Evolutionary conservation across 1,284 basidiomycete genomes (phyloP).

Genomic region (Sporisorium graminicola): DNA sequence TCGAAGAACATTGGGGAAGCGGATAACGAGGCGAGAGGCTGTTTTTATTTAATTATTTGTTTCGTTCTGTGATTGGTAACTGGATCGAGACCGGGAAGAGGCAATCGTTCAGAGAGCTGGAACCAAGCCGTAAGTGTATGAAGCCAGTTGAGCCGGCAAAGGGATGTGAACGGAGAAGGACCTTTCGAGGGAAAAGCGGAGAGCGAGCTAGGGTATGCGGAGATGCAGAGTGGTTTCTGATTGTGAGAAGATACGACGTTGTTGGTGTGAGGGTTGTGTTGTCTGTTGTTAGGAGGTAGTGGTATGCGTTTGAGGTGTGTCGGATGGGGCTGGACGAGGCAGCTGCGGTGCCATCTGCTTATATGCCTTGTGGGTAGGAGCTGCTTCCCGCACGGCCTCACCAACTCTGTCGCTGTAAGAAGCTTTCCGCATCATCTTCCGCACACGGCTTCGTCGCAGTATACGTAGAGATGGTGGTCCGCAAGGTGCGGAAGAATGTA

Average conservation of each 20-base stretch:
- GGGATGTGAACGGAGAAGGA: background rate
- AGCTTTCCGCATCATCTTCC: background rate
- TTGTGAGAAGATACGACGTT: background rate
- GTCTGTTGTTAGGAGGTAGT: background rate
- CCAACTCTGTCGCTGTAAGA: conserved; percentile 3
- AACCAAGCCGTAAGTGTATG: background rate
- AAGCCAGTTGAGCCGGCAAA: background rate
- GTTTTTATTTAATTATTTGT: too few relatives aligned
- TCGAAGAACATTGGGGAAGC: conserved; percentile 24
- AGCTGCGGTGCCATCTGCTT: background rate
- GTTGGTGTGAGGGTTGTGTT: background rate
- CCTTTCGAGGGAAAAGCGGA: too few relatives aligned
- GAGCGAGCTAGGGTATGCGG: background rate
- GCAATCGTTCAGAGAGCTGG: background rate
- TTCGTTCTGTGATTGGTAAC: background rate
- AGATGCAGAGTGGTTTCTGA: background rate
- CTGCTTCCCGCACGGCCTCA: background rate
- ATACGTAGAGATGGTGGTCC: background rate
- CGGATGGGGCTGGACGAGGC: conserved; percentile 2
- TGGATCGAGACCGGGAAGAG: background rate
- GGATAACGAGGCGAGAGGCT: background rate
- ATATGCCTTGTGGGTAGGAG: conserved; percentile 6
- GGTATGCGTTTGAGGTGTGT: background rate
- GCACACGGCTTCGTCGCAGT: background rate
- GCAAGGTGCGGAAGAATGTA: background rate